These are phyloP conservation scores for Lactarius indigo DNA, from an alignment of 768 basidiomycete genomes.

Conservation along the genomic window DNA sequence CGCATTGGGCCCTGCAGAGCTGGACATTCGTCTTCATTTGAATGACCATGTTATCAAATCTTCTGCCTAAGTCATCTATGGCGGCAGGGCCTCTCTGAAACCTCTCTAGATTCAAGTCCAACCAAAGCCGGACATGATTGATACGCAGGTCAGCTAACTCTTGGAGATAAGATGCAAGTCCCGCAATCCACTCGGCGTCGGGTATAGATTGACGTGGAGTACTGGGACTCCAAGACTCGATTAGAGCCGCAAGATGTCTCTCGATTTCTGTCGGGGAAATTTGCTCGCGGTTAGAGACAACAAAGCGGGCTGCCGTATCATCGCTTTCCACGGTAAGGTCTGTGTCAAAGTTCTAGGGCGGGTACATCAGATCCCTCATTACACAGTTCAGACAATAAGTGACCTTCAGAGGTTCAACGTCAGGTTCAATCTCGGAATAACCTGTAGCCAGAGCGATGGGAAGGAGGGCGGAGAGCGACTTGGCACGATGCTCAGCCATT, in stretches of 20 bases:
- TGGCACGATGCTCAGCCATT: constrained; percentile 44
- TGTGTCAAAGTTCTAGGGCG: constrained; percentile 48
- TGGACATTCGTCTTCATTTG: constrained; percentile 45
- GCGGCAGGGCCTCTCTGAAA: constrained; percentile 44
- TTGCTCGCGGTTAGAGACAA: constrained; percentile 29
- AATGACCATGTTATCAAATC: constrained; percentile 40
- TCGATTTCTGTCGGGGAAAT: constrained; percentile 28
- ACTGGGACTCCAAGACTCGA: constrained; percentile 33
- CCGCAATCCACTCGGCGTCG: constrained; percentile 42
- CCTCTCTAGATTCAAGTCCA: constrained; percentile 43
- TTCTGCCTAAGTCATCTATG: constrained; percentile 43
- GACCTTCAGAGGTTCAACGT: constrained; percentile 50
- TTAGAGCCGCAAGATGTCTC: constrained; percentile 26
- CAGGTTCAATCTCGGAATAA: constrained; percentile 42
- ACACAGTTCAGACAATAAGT: neutral
- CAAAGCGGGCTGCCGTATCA: constrained; percentile 38
- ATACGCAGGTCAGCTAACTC: constrained; percentile 41
- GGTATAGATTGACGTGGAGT: constrained; percentile 33
- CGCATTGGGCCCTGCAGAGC: constrained; percentile 48
- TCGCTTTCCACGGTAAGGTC: constrained; percentile 37
- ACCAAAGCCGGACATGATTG: constrained; percentile 49
- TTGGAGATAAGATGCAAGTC: constrained; percentile 39
- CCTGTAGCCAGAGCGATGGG: constrained; percentile 48
- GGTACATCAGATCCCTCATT: neutral
- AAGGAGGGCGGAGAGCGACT: constrained; percentile 37